Evolutionary conservation across 2,329 filamentous ascomycete genomes (phyloP), one percentile per base, ranked within the genome.

Genomic region (Lasiodiplodia citricola): DNA sequence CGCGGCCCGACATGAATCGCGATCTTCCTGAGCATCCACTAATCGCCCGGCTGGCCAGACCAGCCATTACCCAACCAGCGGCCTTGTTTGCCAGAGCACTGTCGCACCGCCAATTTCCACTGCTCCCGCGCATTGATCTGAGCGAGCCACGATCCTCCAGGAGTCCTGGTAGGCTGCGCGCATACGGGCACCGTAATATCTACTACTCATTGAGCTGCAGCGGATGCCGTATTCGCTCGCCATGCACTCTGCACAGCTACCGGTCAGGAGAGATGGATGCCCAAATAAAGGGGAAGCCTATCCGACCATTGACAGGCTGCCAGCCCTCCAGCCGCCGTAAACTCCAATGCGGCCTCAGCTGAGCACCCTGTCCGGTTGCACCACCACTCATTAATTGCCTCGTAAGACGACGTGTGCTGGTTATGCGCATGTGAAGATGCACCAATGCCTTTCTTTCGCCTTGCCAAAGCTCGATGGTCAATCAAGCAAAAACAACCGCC

Each of bases 201-300:
- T 51, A n/a, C 58, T 62, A 62, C 58, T 62, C 58, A 62, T 62
- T 62, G 58, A 62, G 58, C 58, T 62, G 58, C 58, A 62, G 58
- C 58, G 25, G 25, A 37, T 10, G 57, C 50, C 58, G 58, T 62
- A 62, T 62, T 62, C 47, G 58, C 58, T 18, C 41, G 41, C 31
- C 58, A 50, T 62, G 58, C 56, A 31, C 31, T 35, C 54, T 57
- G 52, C 55, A 47, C 37, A 38, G 14, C 57, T 8, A 28, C 57
- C 35, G 35, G 35, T 60, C 56, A 44, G 37, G 37, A 44, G 58
- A 51, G 50, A 62, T 51, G 47, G 58, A 31, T 62, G 58, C 58
- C 58, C 58, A 44, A 62, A 62, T 25, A 62, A 62, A 62, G 58
- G 58, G 58, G 58, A 31, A 23, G 25, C 13, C 38, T 35, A 28